These are phyloP conservation scores for Rhododendron ovatum DNA, from an alignment of 148 eudicot species.

Conservation along the genomic window DNA sequence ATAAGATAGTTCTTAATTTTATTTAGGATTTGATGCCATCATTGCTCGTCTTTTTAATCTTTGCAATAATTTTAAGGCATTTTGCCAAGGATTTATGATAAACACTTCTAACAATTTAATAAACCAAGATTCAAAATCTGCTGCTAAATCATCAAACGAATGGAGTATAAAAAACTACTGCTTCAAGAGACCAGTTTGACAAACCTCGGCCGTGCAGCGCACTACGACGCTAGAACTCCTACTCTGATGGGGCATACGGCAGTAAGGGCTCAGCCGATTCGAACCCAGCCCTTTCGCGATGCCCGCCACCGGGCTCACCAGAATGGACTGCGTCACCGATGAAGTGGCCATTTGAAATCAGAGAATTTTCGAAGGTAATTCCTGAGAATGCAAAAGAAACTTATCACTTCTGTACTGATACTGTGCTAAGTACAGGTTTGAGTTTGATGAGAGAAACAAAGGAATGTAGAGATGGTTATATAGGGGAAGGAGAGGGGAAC, in stretches of 20 bases:
- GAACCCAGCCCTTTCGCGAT: neutral
- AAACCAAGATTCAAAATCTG: no score
- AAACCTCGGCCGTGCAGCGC: slow-evolving; percentile 29
- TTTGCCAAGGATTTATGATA: no score
- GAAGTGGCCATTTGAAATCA: slow-evolving; percentile 16
- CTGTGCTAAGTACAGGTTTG: neutral
- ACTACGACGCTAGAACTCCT: slow-evolving; percentile 22
- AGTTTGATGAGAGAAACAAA: neutral
- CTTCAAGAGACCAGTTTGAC: neutral
- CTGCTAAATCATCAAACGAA: no score
- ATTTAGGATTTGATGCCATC: no score
- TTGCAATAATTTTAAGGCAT: no score
- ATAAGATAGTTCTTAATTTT: neutral
- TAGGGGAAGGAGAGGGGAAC: neutral
- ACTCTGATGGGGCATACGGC: slow-evolving; percentile 10
- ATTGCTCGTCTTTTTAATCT: no score
- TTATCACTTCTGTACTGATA: no score
- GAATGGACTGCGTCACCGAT: slow-evolving; percentile 26
- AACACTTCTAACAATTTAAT: no score
- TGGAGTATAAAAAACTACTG: no score
- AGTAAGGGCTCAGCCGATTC: neutral
- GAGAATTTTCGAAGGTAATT: no score
- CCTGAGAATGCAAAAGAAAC: no score
- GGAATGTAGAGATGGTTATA: neutral
- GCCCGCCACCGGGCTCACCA: slow-evolving; percentile 17